Evolutionary conservation across 176 grass and related monocot species (phyloP).

Genomic region (Musa beccarii): DNA sequence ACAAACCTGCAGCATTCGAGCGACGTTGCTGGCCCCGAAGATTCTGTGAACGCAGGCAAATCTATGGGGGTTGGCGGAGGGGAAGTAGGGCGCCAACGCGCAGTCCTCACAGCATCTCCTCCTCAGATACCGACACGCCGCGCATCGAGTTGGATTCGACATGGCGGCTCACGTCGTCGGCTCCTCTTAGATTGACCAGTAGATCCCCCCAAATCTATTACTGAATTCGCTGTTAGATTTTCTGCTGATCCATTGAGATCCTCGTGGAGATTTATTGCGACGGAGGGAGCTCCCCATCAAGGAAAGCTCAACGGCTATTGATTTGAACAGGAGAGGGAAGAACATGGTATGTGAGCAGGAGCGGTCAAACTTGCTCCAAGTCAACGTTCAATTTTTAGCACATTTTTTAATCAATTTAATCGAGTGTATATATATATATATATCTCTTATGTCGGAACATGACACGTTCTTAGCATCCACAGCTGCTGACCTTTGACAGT

Average conservation of each 20-base stretch:
- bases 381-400: no score
- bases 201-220: no score
- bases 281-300: not conserved
- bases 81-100: constrained; percentile 51
- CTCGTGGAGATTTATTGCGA: not conserved
- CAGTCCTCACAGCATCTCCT: constrained; percentile 45
- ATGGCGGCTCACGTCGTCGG: not conserved
- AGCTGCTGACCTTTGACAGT: no score
- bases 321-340: not conserved
- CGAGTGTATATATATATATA: no score
- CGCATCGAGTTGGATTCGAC: constrained; percentile 12
- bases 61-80: constrained; percentile 36
- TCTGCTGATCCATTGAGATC: not conserved
- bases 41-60: constrained; percentile 50
- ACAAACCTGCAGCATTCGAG: constrained; percentile 46
- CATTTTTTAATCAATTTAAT: no score
- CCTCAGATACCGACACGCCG: constrained; percentile 44
- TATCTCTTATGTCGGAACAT: no score
- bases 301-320: not conserved
- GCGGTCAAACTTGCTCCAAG: no score
- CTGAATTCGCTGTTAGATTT: no score
- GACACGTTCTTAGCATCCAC: no score
- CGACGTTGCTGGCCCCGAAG: constrained; percentile 57
- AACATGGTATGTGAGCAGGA: not conserved
- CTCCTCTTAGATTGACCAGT: not conserved